phyloP scores from a whole-genome alignment of 208 protist genomes.

The Naegleria fowleri region DNA sequence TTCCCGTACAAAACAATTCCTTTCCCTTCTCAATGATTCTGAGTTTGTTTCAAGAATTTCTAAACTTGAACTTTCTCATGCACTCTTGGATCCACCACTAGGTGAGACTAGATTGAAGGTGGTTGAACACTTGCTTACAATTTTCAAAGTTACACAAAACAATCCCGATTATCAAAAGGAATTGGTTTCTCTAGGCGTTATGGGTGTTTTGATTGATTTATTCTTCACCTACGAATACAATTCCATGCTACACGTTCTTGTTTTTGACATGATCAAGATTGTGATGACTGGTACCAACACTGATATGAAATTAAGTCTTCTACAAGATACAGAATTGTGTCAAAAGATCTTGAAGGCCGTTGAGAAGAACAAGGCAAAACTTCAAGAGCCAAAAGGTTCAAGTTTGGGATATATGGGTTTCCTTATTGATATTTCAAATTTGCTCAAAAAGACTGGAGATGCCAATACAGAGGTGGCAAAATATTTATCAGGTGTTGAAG shows the following conservation, averaged over 20 bases:
- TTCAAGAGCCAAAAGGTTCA: not conserved
- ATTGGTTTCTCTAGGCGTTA: not conserved
- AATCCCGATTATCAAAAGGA: not conserved
- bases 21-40: not conserved
- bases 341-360: not conserved
- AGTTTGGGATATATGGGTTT: slow-evolving; percentile 12
- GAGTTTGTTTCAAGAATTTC: not conserved
- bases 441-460: not conserved
- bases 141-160: not conserved
- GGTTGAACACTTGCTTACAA: not conserved
- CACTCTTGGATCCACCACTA: not conserved
- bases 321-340: not conserved
- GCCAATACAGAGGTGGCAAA: not conserved
- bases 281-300: not conserved
- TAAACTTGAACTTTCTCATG: not conserved
- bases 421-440: not conserved
- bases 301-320: not conserved
- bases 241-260: not conserved
- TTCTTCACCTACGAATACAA: not conserved
- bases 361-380: not conserved
- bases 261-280: not conserved
- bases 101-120: not conserved
- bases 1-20: slow-evolving; percentile 1
- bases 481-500: not conserved
- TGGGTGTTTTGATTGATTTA: slow-evolving; percentile 1